Evolutionary conservation across 1,284 basidiomycete species (phyloP), one percentile per base, ranked within the genome.

Genomic region (Rhodotorula sp.): DNA sequence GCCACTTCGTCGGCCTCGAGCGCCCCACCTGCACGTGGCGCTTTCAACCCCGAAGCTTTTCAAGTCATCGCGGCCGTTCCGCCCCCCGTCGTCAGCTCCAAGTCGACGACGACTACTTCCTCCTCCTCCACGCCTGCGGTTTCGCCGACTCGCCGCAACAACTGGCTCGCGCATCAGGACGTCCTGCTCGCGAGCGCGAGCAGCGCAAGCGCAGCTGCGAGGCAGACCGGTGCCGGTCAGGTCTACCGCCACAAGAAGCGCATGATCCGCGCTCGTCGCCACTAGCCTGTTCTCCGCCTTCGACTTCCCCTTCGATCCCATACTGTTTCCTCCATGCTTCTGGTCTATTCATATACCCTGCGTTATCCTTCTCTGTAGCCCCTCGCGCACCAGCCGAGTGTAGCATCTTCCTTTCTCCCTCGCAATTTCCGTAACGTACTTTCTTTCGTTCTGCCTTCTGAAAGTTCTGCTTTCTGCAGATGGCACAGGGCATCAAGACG

Each of bases 251-350:
- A 52, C 31, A 52, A 26, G 31, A 43, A 52, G 58, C 14, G 58
- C 14, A 65, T 65, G 64, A 58, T 43, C 26, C 54, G 54, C 29
- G 54, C 54, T 29, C 54, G 54, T 56, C 54, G 54, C 54, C 54
- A 56, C 26, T 56, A 56, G n/a, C 12, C 49, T 20, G 18, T 31
- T 26, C 43, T 43, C 49, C 58, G 31, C 46, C 58, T 51, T 31
- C 23, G 39, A 58, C 61, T 61, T 34, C 34, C 34, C 34, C 34
- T 8, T 34, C 8, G 34, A 8, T 34, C 34, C 34, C 34, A 34
- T 34, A 34, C 34, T 34, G 34, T 34, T 43, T 43, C 39, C 39
- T 43, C 39, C 39, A 43, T 43, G 39, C 39, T 10, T 43, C 3
- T 43, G 39, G 39, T 43, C 39, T 10, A 14, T 12, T 43, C 3